Conservation (phyloP, 768 basidiomycete genomes). For the Lentinula aciculospora region DNA sequence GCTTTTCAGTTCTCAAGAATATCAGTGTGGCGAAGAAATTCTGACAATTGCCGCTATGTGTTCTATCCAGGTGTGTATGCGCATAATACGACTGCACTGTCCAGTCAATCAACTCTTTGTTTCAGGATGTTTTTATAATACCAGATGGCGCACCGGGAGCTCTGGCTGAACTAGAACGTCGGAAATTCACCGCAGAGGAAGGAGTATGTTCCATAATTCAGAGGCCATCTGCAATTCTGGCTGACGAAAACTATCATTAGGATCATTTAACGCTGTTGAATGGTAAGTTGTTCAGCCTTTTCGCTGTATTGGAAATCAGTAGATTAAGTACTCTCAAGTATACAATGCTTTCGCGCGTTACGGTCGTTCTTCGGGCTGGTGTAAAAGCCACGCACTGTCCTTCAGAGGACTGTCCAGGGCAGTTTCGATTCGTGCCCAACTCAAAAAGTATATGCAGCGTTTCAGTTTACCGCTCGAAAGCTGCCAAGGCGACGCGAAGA, state of each 20-base stretch:
- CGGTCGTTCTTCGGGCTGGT: constrained; percentile 86
- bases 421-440: constrained; percentile 89
- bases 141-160: constrained; percentile 83
- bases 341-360: constrained; percentile 91
- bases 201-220: constrained; percentile 45
- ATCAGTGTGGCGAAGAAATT: constrained; percentile 91
- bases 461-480: constrained; percentile 79
- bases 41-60: constrained; percentile 96
- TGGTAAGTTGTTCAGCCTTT: constrained; percentile 39
- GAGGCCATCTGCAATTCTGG: not conserved
- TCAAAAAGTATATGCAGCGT: constrained; percentile 91
- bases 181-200: constrained; percentile 98
- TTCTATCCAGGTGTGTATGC: constrained; percentile 64
- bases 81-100: not conserved
- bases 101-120: not conserved
- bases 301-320: not conserved
- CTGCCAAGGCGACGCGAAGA: constrained; percentile 83
- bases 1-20: constrained; percentile 83
- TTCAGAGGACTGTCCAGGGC: constrained; percentile 93
- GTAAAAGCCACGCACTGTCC: constrained; percentile 86
- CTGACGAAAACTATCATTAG: constrained; percentile 32
- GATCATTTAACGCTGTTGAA: constrained; percentile 95
- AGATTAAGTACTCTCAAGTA: constrained; percentile 34
- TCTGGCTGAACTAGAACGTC: constrained; percentile 82
- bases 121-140: constrained; percentile 84